Evolutionary conservation across 345 rosid species (phyloP), one percentile per base, ranked within the genome.

Genomic region (Gossypium stocksii): DNA sequence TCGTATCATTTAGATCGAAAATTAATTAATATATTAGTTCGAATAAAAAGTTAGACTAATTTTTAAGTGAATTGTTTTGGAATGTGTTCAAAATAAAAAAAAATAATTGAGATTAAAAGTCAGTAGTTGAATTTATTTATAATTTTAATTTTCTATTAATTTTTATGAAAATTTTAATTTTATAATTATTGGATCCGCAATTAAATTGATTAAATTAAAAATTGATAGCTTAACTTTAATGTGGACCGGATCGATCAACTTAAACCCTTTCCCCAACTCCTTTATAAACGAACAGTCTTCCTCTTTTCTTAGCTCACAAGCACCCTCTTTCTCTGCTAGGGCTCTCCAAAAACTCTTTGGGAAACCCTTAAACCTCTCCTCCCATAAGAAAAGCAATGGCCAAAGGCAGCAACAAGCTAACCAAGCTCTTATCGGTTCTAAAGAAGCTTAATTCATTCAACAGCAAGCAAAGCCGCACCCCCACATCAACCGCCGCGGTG

Each of bases 401-500:
- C 14, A 91, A 80, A 81, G 91, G 88, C 9, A 86, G 90, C 74
- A 91, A 86, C 77, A 94, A 88, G 83, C 90, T 92, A 57, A 89
- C 77, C 38, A 94, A 85, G 79, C 89, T 94, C 58, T 90, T 82
- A 77, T 91, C 97, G 61, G 97, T 94, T 66, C 82, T 94, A 25
- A 94, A 90, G 83, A 94, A 89, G 74, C 83, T 89, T 7, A 92
- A 88, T 83, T 93, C 98, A 43, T 89, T 94, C 88, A 88, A 88
- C 83, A 23, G 14, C 63, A 87, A 73, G n/a, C 81, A 80, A 54
- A 80, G 57, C 68, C 78, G 84, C 59, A 76, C 82, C 22, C 77
- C 83, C 17, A 59, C 79, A n/a, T 78, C 83, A 64, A 82, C 68
- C 81, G 83, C 92, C 34, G 66, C 68, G 17, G 86, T 74, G 46